phyloP scores from a whole-genome alignment of 441 rosid genomes.

The Hura crepitans region DNA sequence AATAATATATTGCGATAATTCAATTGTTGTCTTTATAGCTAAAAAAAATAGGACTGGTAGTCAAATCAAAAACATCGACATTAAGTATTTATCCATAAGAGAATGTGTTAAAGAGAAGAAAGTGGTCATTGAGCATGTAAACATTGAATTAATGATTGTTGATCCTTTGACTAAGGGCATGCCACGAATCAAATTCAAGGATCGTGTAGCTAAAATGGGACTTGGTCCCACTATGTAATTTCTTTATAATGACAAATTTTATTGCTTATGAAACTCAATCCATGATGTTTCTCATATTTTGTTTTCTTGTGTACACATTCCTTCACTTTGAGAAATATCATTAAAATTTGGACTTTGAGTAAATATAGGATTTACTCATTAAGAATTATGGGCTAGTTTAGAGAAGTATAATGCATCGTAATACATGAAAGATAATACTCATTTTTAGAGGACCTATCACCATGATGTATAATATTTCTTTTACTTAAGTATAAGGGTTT shows the following conservation, averaged over 20 bases:
- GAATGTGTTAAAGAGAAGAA: neutral
- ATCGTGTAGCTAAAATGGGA: too few species aligned
- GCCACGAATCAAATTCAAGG: too few species aligned
- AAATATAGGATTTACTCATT: neutral
- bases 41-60: neutral
- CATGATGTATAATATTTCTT: too few species aligned
- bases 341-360: neutral
- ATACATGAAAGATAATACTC: neutral
- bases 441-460: neutral
- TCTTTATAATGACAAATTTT: neutral
- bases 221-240: neutral
- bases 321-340: neutral
- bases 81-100: slow-evolving; percentile 3
- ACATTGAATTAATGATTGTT: too few species aligned
- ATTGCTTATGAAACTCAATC: neutral
- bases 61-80: neutral
- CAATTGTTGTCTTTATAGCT: neutral
- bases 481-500: too few species aligned
- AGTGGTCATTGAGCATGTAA: neutral
- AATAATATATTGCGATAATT: too few species aligned
- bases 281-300: neutral
- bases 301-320: neutral
- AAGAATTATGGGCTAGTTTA: neutral
- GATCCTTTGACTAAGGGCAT: too few species aligned
- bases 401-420: neutral